Conservation (phyloP, 306 rosid genomes). For the Canavalia ensiformis region DNA sequence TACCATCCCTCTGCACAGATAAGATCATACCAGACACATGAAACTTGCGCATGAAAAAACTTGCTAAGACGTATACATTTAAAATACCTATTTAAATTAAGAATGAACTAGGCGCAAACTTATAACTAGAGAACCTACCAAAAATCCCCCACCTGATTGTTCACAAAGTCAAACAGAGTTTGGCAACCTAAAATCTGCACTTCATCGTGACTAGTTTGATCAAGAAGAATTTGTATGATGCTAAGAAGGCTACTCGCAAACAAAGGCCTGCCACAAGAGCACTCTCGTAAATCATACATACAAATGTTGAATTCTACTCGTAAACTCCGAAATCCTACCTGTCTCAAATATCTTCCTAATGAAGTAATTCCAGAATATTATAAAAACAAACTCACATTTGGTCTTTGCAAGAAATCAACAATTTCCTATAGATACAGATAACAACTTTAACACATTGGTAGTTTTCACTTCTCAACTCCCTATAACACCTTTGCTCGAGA, state of each 20-base stretch:
- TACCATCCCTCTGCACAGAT: constrained; percentile 69
- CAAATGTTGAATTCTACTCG: no score
- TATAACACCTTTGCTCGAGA: constrained; percentile 88
- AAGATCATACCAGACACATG: constrained; percentile 28
- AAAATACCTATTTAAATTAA: neutral
- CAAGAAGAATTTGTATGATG: constrained; percentile 75
- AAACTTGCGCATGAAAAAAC: constrained; percentile 4
- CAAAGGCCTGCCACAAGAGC: constrained; percentile 65
- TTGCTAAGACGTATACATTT: neutral
- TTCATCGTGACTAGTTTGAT: constrained; percentile 71
- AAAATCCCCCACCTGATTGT: constrained; percentile 70
- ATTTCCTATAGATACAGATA: constrained; percentile 79
- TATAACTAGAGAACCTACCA: constrained; percentile 46
- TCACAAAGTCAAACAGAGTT: constrained; percentile 72
- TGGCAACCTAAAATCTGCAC: constrained; percentile 77
- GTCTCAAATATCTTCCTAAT: neutral
- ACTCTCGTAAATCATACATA: no score
- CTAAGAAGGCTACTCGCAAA: constrained; percentile 80
- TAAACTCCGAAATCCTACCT: no score
- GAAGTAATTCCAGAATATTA: neutral
- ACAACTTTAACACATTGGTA: constrained; percentile 79
- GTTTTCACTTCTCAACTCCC: constrained; percentile 82
- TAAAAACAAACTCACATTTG: constrained; percentile 74
- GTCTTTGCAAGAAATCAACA: constrained; percentile 79
- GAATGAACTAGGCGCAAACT: constrained; percentile 26